phyloP scores from a whole-genome alignment of 805 yeast genomes.

The Candida tallmaniae region DNA sequence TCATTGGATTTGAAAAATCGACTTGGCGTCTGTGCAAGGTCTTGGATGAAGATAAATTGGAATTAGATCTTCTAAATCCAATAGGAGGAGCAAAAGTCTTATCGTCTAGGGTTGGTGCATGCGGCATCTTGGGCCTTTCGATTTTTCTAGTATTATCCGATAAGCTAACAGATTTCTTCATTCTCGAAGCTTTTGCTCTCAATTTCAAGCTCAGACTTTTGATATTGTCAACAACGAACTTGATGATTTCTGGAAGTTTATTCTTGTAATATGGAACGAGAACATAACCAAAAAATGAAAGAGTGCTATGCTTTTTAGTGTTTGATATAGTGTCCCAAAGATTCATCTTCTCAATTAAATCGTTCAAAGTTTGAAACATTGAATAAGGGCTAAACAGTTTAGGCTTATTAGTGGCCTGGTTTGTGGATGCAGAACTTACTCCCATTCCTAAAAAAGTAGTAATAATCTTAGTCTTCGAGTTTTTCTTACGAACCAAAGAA shows the following conservation, averaged over 20 bases:
- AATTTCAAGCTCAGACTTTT: slow-evolving; percentile 43
- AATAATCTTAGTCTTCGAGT: slow-evolving; percentile 25
- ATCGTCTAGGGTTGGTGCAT: slow-evolving; percentile 9
- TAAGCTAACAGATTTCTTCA: neutral
- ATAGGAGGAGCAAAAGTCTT: slow-evolving; percentile 28
- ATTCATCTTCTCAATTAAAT: slow-evolving; percentile 48
- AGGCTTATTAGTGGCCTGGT: slow-evolving; percentile 18
- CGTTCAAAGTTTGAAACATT: slow-evolving; percentile 29
- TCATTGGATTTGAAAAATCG: slow-evolving; percentile 17
- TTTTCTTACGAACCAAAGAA: slow-evolving; percentile 15
- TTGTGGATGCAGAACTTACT: slow-evolving; percentile 7
- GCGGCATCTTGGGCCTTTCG: slow-evolving; percentile 2
- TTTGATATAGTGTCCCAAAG: slow-evolving; percentile 47
- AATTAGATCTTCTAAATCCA: slow-evolving; percentile 36
- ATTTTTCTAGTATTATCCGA: slow-evolving; percentile 1
- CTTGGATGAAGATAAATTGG: slow-evolving; percentile 32
- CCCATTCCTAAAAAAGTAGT: slow-evolving; percentile 44
- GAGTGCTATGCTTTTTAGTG: slow-evolving; percentile 22
- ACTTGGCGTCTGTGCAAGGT: slow-evolving; percentile 37
- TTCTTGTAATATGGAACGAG: slow-evolving; percentile 50
- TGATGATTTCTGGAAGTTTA: slow-evolving; percentile 43
- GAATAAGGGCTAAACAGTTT: slow-evolving; percentile 10
- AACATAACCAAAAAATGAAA: slow-evolving; percentile 49
- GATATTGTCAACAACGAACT: slow-evolving; percentile 42
- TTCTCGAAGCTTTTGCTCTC: neutral